These are phyloP conservation scores for Orychophragmus violaceus DNA, from an alignment of 345 rosid genomes.

Conservation along the genomic window DNA sequence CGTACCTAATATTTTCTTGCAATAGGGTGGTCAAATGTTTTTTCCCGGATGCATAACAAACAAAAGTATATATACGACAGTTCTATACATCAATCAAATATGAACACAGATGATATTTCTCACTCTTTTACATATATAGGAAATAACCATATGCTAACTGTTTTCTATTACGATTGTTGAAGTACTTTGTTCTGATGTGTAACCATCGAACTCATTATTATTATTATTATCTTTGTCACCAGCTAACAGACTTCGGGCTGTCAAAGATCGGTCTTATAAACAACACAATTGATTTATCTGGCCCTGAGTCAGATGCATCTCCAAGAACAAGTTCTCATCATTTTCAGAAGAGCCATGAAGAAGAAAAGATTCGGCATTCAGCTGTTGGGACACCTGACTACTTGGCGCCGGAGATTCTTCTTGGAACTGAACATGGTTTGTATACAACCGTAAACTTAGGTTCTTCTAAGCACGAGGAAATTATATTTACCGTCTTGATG, in stretches of 20 bases:
- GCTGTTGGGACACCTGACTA: slow-evolving; percentile 92
- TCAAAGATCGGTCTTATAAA: slow-evolving; percentile 81
- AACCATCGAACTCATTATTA: slow-evolving; percentile 22
- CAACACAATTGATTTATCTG: slow-evolving; percentile 67
- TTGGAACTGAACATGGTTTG: slow-evolving; percentile 75
- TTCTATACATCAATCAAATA: too few relatives aligned
- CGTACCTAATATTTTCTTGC: neutral
- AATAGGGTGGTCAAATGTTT: neutral
- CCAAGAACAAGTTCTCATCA: slow-evolving; percentile 32
- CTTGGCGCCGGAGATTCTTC: slow-evolving; percentile 91
- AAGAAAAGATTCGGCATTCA: slow-evolving; percentile 43
- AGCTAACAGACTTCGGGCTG: slow-evolving; percentile 88
- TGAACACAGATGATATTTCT: too few relatives aligned
- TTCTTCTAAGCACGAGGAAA: neutral
- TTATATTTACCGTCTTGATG: slow-evolving; percentile 25
- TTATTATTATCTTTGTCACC: slow-evolving; percentile 36
- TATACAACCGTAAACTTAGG: slow-evolving; percentile 16
- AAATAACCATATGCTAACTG: neutral
- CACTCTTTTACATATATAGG: too few relatives aligned
- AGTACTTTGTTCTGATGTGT: slow-evolving; percentile 4
- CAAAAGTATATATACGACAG: neutral
- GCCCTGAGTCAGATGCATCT: slow-evolving; percentile 39
- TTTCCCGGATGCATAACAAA: neutral
- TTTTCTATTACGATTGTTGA: neutral
- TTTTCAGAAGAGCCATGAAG: slow-evolving; percentile 38